Evolutionary conservation across 2,329 filamentous ascomycete genomes (phyloP).

Genomic region (Emericellopsis cladophorae): DNA sequence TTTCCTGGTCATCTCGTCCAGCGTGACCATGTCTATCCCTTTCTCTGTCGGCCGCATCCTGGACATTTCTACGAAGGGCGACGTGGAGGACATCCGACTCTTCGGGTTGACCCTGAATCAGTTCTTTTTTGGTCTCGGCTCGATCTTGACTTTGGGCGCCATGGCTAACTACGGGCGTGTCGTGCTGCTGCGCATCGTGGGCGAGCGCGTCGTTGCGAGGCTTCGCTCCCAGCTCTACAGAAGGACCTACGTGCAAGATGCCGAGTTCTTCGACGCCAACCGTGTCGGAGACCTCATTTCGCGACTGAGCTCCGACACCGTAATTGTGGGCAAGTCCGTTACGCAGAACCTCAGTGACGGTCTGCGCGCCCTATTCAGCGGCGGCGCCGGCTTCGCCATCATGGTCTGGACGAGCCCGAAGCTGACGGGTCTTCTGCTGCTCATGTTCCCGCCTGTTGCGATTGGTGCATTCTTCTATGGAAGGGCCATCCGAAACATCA

Average conservation of each 20-base stretch:
- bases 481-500: slow-evolving; percentile 75
- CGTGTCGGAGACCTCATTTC: slow-evolving; percentile 93
- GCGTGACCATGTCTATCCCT: slow-evolving; percentile 90
- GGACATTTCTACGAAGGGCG: slow-evolving; percentile 72
- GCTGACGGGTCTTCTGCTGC: slow-evolving; percentile 71
- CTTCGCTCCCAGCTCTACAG: slow-evolving; percentile 83
- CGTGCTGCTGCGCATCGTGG: slow-evolving; percentile 83
- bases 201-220: slow-evolving; percentile 85
- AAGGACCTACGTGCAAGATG: slow-evolving; percentile 90
- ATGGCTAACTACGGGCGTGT: slow-evolving; percentile 89
- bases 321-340: slow-evolving; percentile 96
- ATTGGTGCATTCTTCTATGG: slow-evolving; percentile 88
- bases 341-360: slow-evolving; percentile 97
- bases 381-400: slow-evolving; percentile 74
- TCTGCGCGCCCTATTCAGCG: slow-evolving; percentile 80
- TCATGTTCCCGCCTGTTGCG: slow-evolving; percentile 86
- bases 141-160: slow-evolving; percentile 70
- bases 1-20: slow-evolving; percentile 78
- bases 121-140: slow-evolving; percentile 74
- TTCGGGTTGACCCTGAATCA: slow-evolving; percentile 78
- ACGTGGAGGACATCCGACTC: slow-evolving; percentile 52
- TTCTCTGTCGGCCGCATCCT: slow-evolving; percentile 95
- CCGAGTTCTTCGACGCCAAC: slow-evolving; percentile 98
- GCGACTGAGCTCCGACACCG: slow-evolving; percentile 86
- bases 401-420: slow-evolving; percentile 96